Evolutionary conservation across 257 asterid genomes (phyloP).

Genomic region (Paraleonurus japonicus): DNA sequence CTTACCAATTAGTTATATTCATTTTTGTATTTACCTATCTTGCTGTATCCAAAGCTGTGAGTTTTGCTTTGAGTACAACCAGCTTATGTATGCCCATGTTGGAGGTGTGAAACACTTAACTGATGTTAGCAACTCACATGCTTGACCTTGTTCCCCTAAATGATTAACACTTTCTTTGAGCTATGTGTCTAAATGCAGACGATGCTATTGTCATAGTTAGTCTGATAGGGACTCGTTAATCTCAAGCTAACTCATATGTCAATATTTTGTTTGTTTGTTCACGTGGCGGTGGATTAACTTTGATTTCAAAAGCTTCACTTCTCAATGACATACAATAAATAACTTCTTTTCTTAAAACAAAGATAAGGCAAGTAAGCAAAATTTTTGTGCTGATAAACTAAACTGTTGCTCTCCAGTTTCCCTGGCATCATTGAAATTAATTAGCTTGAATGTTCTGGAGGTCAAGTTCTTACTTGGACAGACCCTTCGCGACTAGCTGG

Average conservation of each 20-base stretch:
- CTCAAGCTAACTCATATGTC: too few species aligned
- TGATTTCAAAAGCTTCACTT: background rate
- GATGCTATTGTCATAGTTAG: conserved; percentile 49
- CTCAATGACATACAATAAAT: background rate
- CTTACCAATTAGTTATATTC: background rate
- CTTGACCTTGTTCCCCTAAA: conserved; percentile 23
- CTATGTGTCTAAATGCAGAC: conserved; percentile 36
- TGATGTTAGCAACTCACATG: background rate
- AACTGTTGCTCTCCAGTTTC: conserved; percentile 40
- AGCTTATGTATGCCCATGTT: background rate
- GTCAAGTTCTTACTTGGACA: background rate
- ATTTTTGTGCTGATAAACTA: conserved; percentile 47
- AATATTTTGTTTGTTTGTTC: background rate
- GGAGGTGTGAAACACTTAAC: background rate
- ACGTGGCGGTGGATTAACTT: background rate
- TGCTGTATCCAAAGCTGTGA: background rate
- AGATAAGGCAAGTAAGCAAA: conserved; percentile 27
- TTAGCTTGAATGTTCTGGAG: conserved; percentile 5
- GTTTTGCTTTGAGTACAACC: background rate
- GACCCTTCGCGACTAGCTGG: background rate
- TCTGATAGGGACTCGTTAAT: conserved; percentile 35
- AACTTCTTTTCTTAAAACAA: background rate
- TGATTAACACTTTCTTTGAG: conserved; percentile 30
- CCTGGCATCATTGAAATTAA: conserved; percentile 38
- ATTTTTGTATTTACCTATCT: background rate